A percentile compares a stretch with the other conserved stretches of the same genome.
These are phyloP conservation scores for Nephromyces sp. DNA, from an alignment of 169 alveolate species.

Conservation along the genomic window DNA sequence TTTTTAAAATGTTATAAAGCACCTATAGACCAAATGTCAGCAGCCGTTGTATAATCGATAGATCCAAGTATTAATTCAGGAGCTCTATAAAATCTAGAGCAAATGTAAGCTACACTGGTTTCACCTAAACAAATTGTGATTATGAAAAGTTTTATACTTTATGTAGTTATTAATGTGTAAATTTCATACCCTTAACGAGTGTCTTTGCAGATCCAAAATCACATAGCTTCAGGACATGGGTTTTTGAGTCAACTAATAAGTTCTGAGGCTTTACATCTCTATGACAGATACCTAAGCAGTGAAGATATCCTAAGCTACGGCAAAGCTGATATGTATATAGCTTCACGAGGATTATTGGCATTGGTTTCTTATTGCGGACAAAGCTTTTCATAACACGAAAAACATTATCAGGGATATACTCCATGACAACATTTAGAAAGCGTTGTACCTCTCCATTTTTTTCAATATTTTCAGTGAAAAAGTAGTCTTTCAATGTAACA, in stretches of 20 bases:
- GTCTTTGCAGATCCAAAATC: slow-evolving; percentile 97
- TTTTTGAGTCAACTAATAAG: slow-evolving; percentile 82
- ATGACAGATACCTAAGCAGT: slow-evolving; percentile 87
- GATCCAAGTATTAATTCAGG: slow-evolving; percentile 98
- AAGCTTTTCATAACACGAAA: slow-evolving; percentile 80
- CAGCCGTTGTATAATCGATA: slow-evolving; percentile 88
- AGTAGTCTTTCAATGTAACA: slow-evolving; percentile 78
- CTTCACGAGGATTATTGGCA: slow-evolving; percentile 82
- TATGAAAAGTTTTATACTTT: too few relatives aligned
- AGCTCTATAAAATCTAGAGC: slow-evolving; percentile 96
- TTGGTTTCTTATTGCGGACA: slow-evolving; percentile 64
- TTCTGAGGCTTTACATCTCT: slow-evolving; percentile 99
- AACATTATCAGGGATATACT: slow-evolving; percentile 90
- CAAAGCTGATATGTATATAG: slow-evolving; percentile 86
- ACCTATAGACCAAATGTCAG: slow-evolving; percentile 96
- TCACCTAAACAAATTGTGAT: too few relatives aligned
- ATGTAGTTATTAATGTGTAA: too few relatives aligned
- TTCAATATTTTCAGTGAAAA: slow-evolving; percentile 50
- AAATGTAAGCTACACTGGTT: slow-evolving; percentile 64
- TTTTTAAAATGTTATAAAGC: neutral
- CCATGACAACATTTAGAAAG: slow-evolving; percentile 93
- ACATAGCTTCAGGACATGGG: slow-evolving; percentile 84
- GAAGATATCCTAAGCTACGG: slow-evolving; percentile 89
- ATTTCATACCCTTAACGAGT: slow-evolving; percentile 71
- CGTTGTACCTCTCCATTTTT: slow-evolving; percentile 40